phyloP scores from a whole-genome alignment of 2,329 filamentous ascomycete species.

The Ophiostoma triangulosporum region DNA sequence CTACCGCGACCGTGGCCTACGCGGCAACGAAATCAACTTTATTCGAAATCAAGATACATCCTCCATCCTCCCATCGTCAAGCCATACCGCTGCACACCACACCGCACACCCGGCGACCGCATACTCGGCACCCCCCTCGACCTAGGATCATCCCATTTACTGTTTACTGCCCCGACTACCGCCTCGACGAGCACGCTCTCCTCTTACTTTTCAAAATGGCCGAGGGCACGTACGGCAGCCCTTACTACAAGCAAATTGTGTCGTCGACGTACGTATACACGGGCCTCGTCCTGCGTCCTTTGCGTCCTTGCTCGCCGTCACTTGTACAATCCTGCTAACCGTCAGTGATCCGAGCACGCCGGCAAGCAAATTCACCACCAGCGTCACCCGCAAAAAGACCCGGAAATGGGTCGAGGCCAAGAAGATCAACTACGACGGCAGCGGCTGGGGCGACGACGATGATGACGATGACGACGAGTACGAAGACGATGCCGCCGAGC shows the following conservation, averaged over 20 bases:
- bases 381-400: constrained; percentile 80
- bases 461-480: constrained; percentile 46
- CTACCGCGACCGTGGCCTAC: too few relatives aligned
- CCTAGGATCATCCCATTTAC: background rate
- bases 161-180: background rate
- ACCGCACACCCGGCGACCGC: too few relatives aligned
- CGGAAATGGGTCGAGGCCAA: constrained; percentile 93
- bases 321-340: background rate
- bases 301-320: too few relatives aligned
- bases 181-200: background rate
- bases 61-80: too few relatives aligned
- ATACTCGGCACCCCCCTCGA: too few relatives aligned
- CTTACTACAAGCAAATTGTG: constrained; percentile 16
- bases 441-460: constrained; percentile 75
- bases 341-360: constrained; percentile 16
- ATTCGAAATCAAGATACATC: too few relatives aligned
- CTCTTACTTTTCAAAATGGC: constrained; percentile 8
- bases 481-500: background rate
- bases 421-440: constrained; percentile 74
- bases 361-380: constrained; percentile 51
- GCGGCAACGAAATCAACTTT: too few relatives aligned
- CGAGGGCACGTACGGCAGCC: constrained; percentile 20
- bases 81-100: too few relatives aligned
- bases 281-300: background rate
- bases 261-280: constrained; percentile 15